phyloP scores from a whole-genome alignment of 108 stramenopile species.

The Stephanodiscus minutulus region DNA sequence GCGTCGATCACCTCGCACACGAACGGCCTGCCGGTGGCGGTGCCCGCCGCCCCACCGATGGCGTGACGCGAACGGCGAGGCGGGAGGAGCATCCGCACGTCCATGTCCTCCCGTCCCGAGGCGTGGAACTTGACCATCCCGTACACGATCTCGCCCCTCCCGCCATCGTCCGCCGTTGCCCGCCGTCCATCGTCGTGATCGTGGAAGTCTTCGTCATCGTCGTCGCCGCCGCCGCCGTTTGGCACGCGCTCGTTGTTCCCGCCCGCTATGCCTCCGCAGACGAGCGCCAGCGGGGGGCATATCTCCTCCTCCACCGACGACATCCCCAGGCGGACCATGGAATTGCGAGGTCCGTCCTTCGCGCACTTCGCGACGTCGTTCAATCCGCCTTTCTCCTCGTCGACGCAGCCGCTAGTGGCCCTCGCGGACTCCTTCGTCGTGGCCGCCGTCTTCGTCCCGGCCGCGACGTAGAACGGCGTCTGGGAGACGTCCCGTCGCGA shows the following conservation, averaged over 20 bases:
- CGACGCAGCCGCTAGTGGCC: too few species aligned
- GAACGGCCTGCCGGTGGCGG: constrained; percentile 73
- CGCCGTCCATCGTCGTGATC: too few species aligned
- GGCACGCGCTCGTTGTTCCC: constrained; percentile 49
- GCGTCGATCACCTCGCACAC: constrained; percentile 82
- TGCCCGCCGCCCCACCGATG: constrained; percentile 22
- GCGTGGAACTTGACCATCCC: constrained; percentile 88
- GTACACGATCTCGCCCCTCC: constrained; percentile 45
- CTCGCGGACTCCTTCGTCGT: not conserved
- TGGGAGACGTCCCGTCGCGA: constrained; percentile 72
- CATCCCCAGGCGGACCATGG: constrained; percentile 56
- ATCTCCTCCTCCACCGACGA: constrained; percentile 86
- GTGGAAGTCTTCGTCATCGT: too few species aligned
- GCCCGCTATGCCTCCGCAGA: constrained; percentile 66
- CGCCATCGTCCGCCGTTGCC: constrained; percentile 5
- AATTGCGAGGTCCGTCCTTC: constrained; percentile 14
- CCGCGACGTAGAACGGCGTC: constrained; percentile 74
- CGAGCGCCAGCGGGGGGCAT: constrained; percentile 42
- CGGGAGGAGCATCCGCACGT: constrained; percentile 85
- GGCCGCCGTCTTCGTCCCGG: not conserved
- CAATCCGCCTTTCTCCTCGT: not conserved
- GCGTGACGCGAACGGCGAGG: constrained; percentile 28
- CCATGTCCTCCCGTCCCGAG: constrained; percentile 89
- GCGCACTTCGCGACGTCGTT: not conserved
- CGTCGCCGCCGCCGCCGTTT: not conserved